Evolutionary conservation across 2,329 filamentous ascomycete genomes (phyloP), one percentile per base, ranked within the genome.

Genomic region (Piedraia hortae): DNA sequence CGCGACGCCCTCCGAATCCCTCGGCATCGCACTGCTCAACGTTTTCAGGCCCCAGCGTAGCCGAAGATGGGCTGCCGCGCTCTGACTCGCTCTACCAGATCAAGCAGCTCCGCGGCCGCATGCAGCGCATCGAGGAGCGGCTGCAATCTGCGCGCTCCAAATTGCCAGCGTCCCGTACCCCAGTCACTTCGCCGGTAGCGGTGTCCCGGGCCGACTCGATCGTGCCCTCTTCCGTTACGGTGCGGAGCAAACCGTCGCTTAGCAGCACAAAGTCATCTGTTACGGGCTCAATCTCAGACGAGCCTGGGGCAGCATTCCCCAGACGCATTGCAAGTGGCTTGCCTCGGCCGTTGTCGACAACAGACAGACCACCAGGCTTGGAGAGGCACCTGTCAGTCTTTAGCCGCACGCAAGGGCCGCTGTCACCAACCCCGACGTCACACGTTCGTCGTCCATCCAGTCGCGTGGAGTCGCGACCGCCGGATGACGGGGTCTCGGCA

Each of bases 51-150:
- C 7, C 16, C 7, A 17, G 10, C 16, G 16, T 17, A 7, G 16
- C 7, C 16, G 16, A 17, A 17, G 16, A 34, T n/a, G 43, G 44
- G 13, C 37, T 65, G 24, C 56, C 61, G 19, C 53, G 59, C 28
- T 66, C 63, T 14, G 58, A 61, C 30, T 93, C 85, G 2, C 62
- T 97, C 21, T 72, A 73, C 32, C 85, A 97, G 43, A 89, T 97
- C 38, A 75, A 82, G 31, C 72, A 70, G 14, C 65, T 97, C 31
- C 90, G 88, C 26, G 80, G 77, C 13, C 85, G 93, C 48, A 91
- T 93, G 78, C 77, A 91, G 46, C 74, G 77, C 33, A 66, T 97
- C 28, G 85, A 93, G 44, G 75, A 85, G 30, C 64, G 85, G 19
- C 82, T 97, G 6, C 78, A 93, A 28, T 77, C 70, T 12, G 85